These are phyloP conservation scores for Fusarium keratoplasticum DNA, from an alignment of 2,329 filamentous ascomycete species.

Conservation along the genomic window DNA sequence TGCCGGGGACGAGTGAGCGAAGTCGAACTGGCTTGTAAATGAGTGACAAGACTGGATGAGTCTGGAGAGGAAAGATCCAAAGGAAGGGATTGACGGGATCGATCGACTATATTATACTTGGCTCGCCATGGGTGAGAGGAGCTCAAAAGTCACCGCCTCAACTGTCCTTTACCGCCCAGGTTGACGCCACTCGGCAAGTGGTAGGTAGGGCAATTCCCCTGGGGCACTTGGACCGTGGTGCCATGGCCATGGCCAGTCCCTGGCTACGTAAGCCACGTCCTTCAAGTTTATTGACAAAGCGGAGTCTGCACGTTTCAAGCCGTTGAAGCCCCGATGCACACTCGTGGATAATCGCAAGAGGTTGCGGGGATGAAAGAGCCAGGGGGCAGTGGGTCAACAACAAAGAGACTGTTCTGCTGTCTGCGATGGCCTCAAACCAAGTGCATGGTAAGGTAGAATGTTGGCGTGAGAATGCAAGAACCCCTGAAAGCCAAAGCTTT, in stretches of 20 bases:
- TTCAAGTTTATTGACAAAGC: constrained; percentile 26
- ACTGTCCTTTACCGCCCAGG: not conserved
- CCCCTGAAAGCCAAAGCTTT: not conserved
- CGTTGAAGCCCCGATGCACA: constrained; percentile 17
- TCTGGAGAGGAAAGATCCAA: constrained; percentile 17
- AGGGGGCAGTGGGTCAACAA: constrained; percentile 11
- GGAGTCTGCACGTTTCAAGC: constrained; percentile 31
- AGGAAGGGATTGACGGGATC: not conserved
- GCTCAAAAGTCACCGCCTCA: not conserved
- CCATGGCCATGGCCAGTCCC: constrained; percentile 4
- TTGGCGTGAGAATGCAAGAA: not conserved
- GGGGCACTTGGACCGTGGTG: constrained; percentile 18
- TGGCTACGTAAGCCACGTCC: constrained; percentile 22
- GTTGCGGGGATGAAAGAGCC: constrained; percentile 12
- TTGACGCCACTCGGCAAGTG: constrained; percentile 2
- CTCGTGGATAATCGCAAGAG: constrained; percentile 20
- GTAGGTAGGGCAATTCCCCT: not conserved
- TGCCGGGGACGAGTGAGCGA: constrained; percentile 35
- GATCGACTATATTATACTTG: constrained; percentile 36
- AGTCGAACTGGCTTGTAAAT: constrained; percentile 16
- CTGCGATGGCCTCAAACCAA: constrained; percentile 22
- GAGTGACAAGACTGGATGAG: constrained; percentile 35
- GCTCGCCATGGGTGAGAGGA: not conserved
- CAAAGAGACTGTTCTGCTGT: constrained; percentile 18
- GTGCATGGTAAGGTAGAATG: not conserved